Conservation (phyloP, 495 filamentous ascomycete species). For the Trichodelitschia bisporula region DNA sequence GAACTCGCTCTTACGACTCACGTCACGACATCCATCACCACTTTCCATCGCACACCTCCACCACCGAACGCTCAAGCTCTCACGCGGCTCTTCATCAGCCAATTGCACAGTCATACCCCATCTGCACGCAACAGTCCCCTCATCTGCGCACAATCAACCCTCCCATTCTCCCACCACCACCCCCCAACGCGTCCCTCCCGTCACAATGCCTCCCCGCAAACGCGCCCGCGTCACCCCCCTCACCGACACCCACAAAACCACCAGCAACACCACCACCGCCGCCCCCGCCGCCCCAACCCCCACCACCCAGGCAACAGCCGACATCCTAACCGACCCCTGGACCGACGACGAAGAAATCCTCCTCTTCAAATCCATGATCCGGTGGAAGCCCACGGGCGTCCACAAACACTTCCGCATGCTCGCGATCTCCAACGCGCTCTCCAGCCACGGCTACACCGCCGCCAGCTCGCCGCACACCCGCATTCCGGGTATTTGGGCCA, state of each 20-base stretch:
- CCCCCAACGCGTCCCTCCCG: no score
- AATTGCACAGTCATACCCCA: no score
- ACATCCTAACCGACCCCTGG: conserved; percentile 48
- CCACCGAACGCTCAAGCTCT: no score
- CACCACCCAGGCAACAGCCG: conserved; percentile 7
- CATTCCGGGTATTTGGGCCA: conserved; percentile 77
- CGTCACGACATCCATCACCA: no score
- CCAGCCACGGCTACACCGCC: conserved; percentile 63
- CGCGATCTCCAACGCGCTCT: conserved; percentile 61
- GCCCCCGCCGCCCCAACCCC: conserved; percentile 7
- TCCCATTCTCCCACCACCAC: no score
- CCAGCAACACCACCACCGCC: not conserved
- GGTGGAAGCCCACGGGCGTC: conserved; percentile 88
- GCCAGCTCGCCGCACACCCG: conserved; percentile 44
- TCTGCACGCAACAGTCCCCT: no score
- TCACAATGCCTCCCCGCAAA: conserved; percentile 1
- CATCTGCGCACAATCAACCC: no score
- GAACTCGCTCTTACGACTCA: no score
- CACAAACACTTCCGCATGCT: conserved; percentile 97
- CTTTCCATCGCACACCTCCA: no score
- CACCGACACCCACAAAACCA: not conserved
- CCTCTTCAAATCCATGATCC: conserved; percentile 69
- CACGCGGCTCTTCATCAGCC: no score
- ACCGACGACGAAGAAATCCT: conserved; percentile 86
- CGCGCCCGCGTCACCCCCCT: conserved; percentile 6